Evolutionary conservation across 805 yeast genomes (phyloP).

Genomic region (Barnettozyma populi): DNA sequence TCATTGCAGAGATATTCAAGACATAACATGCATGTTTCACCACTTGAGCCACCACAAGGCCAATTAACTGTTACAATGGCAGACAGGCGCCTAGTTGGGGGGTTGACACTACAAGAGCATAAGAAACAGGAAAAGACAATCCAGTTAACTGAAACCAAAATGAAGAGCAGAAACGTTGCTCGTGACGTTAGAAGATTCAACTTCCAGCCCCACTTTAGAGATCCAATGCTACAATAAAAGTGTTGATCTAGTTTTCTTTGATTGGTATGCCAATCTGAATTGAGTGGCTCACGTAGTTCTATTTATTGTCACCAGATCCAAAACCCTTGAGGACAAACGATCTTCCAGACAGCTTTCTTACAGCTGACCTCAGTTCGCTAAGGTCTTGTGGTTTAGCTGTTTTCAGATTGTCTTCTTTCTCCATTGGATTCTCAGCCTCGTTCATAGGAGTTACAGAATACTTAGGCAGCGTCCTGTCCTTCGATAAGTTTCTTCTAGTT

Average conservation of each 20-base stretch:
- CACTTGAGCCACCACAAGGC: constrained; percentile 48
- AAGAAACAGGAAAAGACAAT: constrained; percentile 44
- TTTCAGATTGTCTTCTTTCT: constrained; percentile 4
- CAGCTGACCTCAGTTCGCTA: constrained; percentile 18
- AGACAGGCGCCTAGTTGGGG: constrained; percentile 55
- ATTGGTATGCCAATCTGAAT: not conserved
- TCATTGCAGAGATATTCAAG: constrained; percentile 65
- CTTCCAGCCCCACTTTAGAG: constrained; percentile 81
- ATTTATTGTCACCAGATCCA: constrained; percentile 17
- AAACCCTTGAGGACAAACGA: constrained; percentile 27
- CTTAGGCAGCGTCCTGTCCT: constrained; percentile 19
- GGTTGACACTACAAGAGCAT: constrained; percentile 57
- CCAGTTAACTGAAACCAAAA: constrained; percentile 39
- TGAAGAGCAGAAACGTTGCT: constrained; percentile 33
- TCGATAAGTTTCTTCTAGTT: constrained; percentile 9
- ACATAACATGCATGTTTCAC: constrained; percentile 49
- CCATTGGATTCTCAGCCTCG: constrained; percentile 16
- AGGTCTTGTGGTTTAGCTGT: constrained; percentile 5
- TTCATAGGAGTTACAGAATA: constrained; percentile 18
- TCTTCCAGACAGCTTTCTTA: constrained; percentile 27
- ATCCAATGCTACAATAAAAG: constrained; percentile 43
- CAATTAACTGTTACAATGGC: constrained; percentile 72
- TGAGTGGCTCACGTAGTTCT: not conserved
- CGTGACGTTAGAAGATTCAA: constrained; percentile 68
- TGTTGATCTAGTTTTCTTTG: not conserved